Base-by-base conservation (phyloP, 2,329 filamentous ascomycete genomes). In the Fusarium proliferatum region DNA sequence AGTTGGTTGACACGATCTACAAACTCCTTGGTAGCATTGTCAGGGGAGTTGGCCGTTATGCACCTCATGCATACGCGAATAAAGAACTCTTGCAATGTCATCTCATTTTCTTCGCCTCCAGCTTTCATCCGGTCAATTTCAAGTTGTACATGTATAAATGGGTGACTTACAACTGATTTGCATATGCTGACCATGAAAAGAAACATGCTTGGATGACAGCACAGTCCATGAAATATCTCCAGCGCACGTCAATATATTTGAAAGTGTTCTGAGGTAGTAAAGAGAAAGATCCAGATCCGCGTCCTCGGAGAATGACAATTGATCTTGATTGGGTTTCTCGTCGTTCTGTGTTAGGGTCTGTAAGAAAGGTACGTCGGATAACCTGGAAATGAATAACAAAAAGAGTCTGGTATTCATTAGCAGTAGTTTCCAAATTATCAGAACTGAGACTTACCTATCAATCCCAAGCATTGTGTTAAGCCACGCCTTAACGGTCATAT, bases 401-500 rank as follows among this genome's bases (percentile, higher is more conserved):
- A 93, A 91, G 1, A 93, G 81, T 69, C 90, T 92, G 61, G 10
- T 4, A 17, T 15, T 30, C 10, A 28, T 76, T 33, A 77, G 66
- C 36, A 30, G 23, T 19, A 9, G 34, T 28, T 26, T n/a, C 17
- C 6, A 23, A 34, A 26, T 23, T 23, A n/a, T 23, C 23, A 41
- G 12, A n/a, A 10, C 17, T 21, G 5, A 16, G 59, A 38, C 84
- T 77, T 82, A 91, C 90, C 89, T 90, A 72, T 92, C 90, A 71
- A 91, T 87, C 6, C 90, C 89, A 64, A 89, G 81, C 76, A 91
- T 86, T 63, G 81, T 91, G 75, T 93, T 92, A 7, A 98, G 86
- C 95, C 96, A 98, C 55, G 89, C 91, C 76, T 92, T 92, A 43
- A 94, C 90, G 33, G 93, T 92, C 82, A 94, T 92, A 70, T 92